Percentiles rank a stretch among this genome's conserved stretches.
phyloP scores from a whole-genome alignment of 1,139 yeast genomes.

The Starmera stellimalicola region DNA sequence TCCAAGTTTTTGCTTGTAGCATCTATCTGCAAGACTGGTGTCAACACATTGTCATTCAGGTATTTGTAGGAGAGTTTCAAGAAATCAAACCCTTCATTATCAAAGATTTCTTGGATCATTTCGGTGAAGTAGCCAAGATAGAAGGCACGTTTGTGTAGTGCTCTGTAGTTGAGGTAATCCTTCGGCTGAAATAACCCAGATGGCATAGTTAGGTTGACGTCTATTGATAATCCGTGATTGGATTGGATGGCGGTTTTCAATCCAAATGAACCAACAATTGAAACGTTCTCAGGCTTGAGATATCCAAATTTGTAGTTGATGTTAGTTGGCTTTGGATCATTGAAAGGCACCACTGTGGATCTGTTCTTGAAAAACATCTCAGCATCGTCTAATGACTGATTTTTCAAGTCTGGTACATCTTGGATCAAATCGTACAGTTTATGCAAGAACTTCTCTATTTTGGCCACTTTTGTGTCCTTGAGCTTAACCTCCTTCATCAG shows the following conservation, averaged over 20 bases:
- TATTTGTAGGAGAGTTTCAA: slow-evolving; percentile 47
- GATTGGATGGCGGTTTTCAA: slow-evolving; percentile 67
- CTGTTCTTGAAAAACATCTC: slow-evolving; percentile 38
- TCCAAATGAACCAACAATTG: slow-evolving; percentile 85
- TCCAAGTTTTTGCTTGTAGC: slow-evolving; percentile 19
- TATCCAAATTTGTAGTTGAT: slow-evolving; percentile 65
- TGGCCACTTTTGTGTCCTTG: slow-evolving; percentile 56
- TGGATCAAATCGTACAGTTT: slow-evolving; percentile 64
- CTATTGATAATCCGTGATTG: slow-evolving; percentile 57
- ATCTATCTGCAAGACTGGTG: slow-evolving; percentile 53
- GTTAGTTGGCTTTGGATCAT: slow-evolving; percentile 76
- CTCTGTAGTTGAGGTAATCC: slow-evolving; percentile 85
- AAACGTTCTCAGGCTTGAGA: slow-evolving; percentile 62
- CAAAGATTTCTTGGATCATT: slow-evolving; percentile 44
- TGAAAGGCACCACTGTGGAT: slow-evolving; percentile 66
- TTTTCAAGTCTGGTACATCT: slow-evolving; percentile 45
- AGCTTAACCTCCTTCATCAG: slow-evolving; percentile 68
- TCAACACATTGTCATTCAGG: slow-evolving; percentile 54
- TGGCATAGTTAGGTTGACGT: slow-evolving; percentile 80
- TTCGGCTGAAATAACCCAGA: slow-evolving; percentile 63
- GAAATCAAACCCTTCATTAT: slow-evolving; percentile 43
- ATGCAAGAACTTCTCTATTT: slow-evolving; percentile 71
- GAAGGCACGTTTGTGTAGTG: slow-evolving; percentile 81
- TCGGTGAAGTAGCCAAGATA: slow-evolving; percentile 73
- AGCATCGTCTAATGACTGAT: slow-evolving; percentile 44